Evolutionary conservation across 2,329 filamentous ascomycete species (phyloP), one percentile per base, ranked within the genome.

Genomic region (Aureobasidium melanogenum): DNA sequence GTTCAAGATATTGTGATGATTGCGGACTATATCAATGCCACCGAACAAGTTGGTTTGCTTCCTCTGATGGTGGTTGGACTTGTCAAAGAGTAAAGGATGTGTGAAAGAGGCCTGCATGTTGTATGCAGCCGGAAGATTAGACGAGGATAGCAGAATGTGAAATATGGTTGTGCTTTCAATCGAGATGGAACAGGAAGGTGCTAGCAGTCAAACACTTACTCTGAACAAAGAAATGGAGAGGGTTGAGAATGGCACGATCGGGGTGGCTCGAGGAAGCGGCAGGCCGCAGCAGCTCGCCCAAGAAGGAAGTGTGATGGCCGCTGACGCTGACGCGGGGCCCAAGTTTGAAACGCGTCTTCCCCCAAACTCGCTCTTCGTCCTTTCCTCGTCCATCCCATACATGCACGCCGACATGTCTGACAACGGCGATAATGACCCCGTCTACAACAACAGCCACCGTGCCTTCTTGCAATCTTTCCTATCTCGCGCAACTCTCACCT

Each of bases 401-500:
- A 22, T 36, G 43, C 14, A 2, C n/a, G 38, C 38, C 32, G 50
- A 15, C 22, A 59, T 59, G 56, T 59, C 56, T 10, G 28, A 59
- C 46, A 32, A 41, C 28, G 34, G 17, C 56, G 59, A 55, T 9
- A 15, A 28, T 14, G 48, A 61, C 22, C 26, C 34, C 9, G 60
- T 67, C 62, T 86, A 86, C 68, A 76, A 80, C 67, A 79, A 95
- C 71, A 81, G 81, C 64, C 89, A 97, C 72, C 87, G 91, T 62
- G 92, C 93, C 9, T 96, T 99, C 70, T 80, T 97, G 0, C 94
- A 99, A 75, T 89, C 89, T 52, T 86, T 99, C 66, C 81, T 97
- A 73, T 85, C 89, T 3, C 85, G 87, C 54, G 88, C 89, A 24
- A 84, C 85, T 47, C 80, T 97, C 73, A 95, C 89, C 0, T 84